phyloP scores from a whole-genome alignment of 129 eudicot genomes.

The Centella asiatica region DNA sequence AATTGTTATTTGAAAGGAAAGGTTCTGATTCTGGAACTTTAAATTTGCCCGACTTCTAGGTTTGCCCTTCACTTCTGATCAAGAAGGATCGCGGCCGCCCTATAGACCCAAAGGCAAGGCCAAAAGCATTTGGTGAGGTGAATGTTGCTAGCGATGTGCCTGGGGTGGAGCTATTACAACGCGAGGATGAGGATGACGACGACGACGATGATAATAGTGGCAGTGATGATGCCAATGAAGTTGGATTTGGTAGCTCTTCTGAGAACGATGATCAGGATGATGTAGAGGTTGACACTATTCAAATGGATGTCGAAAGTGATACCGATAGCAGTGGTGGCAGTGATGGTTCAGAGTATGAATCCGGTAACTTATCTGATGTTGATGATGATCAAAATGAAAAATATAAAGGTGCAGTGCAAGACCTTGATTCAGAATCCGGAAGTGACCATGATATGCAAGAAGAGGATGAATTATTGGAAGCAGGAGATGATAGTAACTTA shows the following conservation, averaged over 20 bases:
- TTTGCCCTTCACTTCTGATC: constrained; percentile 83
- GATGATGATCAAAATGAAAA: constrained; percentile 17
- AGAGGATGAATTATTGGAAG: constrained; percentile 29
- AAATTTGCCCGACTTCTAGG: constrained; percentile 30
- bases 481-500: constrained; percentile 28
- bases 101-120: constrained; percentile 64
- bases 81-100: constrained; percentile 96
- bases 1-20: neutral
- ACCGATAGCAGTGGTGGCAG: constrained; percentile 27
- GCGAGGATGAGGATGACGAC: constrained; percentile 25
- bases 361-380: constrained; percentile 20
- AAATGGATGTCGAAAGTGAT: constrained; percentile 29
- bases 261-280: constrained; percentile 25
- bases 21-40: constrained; percentile 12
- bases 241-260: constrained; percentile 7
- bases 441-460: constrained; percentile 25
- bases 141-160: constrained; percentile 61
- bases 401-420: constrained; percentile 20
- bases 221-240: constrained; percentile 27
- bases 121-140: constrained; percentile 93
- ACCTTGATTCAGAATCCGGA: constrained; percentile 13
- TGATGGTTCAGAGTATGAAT: constrained; percentile 33
- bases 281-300: constrained; percentile 21
- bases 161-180: constrained; percentile 64
- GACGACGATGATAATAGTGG: constrained; percentile 1